A percentile compares a stretch with the other conserved stretches of the same genome.
Conservation (phyloP, 768 basidiomycete genomes). For the Antrodiella citrinella region DNA sequence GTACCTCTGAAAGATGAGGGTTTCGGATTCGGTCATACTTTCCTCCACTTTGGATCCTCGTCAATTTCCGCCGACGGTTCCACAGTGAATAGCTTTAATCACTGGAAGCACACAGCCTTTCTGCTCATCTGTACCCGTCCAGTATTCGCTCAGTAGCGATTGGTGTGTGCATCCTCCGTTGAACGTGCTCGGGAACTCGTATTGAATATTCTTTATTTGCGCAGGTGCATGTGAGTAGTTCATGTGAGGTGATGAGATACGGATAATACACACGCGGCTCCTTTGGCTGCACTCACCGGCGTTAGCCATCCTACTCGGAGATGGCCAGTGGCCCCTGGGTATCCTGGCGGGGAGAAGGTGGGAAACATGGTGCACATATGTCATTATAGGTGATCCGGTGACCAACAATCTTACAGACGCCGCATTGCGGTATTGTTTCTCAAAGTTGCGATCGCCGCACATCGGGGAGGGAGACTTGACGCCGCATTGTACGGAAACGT, state of each 20-base stretch:
- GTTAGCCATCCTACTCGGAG: no score
- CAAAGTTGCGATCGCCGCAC: background rate
- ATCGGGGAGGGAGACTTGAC: background rate
- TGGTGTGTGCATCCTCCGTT: no score
- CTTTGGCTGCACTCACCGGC: no score
- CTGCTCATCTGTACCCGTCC: background rate
- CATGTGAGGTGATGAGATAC: no score
- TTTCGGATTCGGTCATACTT: background rate
- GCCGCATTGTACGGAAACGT: background rate
- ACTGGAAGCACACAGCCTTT: background rate
- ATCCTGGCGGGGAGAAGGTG: background rate
- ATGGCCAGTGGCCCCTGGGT: no score
- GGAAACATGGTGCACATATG: background rate
- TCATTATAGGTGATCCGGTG: background rate
- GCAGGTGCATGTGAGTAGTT: background rate
- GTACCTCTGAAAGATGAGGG: background rate
- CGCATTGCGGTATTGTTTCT: background rate
- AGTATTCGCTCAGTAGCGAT: background rate
- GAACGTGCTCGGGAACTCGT: background rate
- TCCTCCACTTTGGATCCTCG: background rate
- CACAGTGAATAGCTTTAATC: background rate
- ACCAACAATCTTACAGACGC: background rate
- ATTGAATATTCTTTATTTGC: background rate
- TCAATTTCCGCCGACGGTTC: background rate
- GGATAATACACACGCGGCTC: no score